Conservation (phyloP, 768 basidiomycete genomes). For the Crucibulum laeve region DNA sequence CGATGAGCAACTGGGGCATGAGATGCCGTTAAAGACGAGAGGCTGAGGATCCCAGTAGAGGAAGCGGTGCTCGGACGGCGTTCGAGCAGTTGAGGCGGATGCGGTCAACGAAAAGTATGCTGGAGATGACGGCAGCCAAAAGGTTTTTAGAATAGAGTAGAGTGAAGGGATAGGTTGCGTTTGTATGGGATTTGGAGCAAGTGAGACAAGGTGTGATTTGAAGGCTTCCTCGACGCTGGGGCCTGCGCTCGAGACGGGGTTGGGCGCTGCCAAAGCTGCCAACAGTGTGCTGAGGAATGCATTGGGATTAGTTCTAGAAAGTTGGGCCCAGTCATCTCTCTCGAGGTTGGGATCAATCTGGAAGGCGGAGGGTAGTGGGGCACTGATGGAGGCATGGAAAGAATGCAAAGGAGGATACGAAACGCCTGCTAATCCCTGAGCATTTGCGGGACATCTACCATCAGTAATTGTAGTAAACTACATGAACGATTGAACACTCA, state of each 20-base stretch:
- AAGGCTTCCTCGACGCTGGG: conserved; percentile 74
- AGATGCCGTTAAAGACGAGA: conserved; percentile 77
- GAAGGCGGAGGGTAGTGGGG: conserved; percentile 23
- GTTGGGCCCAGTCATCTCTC: conserved; percentile 61
- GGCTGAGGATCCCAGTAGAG: conserved; percentile 88
- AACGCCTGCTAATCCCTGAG: conserved; percentile 14
- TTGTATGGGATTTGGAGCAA: conserved; percentile 45
- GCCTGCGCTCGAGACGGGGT: conserved; percentile 56
- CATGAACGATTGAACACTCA: background rate
- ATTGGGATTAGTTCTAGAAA: conserved; percentile 52
- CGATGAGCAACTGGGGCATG: conserved; percentile 61
- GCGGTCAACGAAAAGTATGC: conserved; percentile 74
- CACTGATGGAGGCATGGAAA: conserved; percentile 21
- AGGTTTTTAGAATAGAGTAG: conserved; percentile 76
- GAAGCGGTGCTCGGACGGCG: conserved; percentile 71
- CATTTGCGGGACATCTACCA: conserved; percentile 1
- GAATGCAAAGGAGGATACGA: conserved; percentile 16
- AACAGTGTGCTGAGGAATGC: conserved; percentile 56
- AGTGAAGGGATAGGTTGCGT: conserved; percentile 59
- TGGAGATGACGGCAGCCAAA: conserved; percentile 80
- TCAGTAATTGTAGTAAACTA: background rate
- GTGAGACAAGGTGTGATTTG: conserved; percentile 67
- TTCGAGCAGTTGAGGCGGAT: conserved; percentile 62
- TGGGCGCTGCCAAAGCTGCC: conserved; percentile 54
- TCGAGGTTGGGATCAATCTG: conserved; percentile 52